These are phyloP conservation scores for Chalaropsis thielavioides DNA, from an alignment of 2,329 filamentous ascomycete genomes.

Conservation along the genomic window DNA sequence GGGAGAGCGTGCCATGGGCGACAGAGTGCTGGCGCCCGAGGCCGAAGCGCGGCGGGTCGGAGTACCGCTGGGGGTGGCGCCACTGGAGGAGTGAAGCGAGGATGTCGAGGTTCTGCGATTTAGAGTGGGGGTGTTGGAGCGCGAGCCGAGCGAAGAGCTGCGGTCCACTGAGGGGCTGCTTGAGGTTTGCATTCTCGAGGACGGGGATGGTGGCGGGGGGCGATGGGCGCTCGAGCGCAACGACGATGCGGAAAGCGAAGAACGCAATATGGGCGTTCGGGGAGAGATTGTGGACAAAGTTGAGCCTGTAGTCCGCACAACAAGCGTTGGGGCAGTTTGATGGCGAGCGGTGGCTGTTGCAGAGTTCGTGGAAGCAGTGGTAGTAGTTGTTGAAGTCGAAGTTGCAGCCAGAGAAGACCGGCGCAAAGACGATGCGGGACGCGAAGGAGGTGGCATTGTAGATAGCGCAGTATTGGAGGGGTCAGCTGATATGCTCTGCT, in stretches of 20 bases:
- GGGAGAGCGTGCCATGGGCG: constrained; percentile 30
- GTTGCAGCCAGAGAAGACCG: constrained; percentile 13
- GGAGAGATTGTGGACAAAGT: constrained; percentile 6
- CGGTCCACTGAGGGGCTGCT: constrained; percentile 29
- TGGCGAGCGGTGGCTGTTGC: constrained; percentile 12
- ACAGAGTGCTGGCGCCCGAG: constrained; percentile 32
- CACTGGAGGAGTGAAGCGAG: constrained; percentile 38
- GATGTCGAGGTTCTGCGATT: constrained; percentile 43
- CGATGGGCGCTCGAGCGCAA: constrained; percentile 27
- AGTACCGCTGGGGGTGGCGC: constrained; percentile 18
- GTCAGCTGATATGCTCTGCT: not conserved
- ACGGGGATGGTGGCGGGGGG: constrained; percentile 28
- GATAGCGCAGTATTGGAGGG: not conserved
- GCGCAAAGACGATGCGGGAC: constrained; percentile 9
- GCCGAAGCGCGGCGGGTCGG: constrained; percentile 8
- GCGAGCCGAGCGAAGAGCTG: constrained; percentile 25
- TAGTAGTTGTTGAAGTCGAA: constrained; percentile 20
- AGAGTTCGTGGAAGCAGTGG: not conserved
- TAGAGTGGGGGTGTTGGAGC: constrained; percentile 36
- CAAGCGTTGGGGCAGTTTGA: not conserved
- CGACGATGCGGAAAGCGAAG: constrained; percentile 13
- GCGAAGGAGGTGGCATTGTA: constrained; percentile 11
- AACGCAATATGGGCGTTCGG: constrained; percentile 9
- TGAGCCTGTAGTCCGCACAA: not conserved
- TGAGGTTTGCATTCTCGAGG: constrained; percentile 26